Conservation (phyloP, 1,284 basidiomycete species). For the Taiwanofungus camphoratus region DNA sequence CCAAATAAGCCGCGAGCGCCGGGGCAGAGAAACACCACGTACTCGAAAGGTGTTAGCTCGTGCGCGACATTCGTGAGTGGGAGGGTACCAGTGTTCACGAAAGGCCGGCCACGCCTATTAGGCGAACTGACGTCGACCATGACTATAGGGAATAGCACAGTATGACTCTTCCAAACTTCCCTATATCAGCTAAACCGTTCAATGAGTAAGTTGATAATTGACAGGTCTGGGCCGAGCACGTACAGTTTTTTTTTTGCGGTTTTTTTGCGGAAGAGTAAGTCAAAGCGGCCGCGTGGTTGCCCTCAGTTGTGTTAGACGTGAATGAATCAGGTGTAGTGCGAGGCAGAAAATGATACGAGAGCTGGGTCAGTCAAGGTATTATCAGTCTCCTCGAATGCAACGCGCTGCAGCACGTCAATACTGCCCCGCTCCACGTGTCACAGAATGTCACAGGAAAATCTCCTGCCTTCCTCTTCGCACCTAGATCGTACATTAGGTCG, state of each 20-base stretch:
- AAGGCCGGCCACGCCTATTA: constrained; percentile 1
- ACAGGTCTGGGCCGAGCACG: background rate
- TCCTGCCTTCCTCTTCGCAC: constrained; percentile 3
- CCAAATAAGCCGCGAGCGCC: background rate
- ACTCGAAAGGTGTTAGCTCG: constrained; percentile 7
- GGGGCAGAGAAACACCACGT: background rate
- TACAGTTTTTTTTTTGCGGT: constrained; percentile 6
- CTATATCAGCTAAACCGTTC: background rate
- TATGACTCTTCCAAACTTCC: constrained; percentile 2
- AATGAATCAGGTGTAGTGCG: constrained; percentile 4
- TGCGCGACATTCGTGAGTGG: constrained; percentile 3
- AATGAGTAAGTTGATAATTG: background rate
- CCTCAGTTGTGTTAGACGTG: constrained; percentile 5
- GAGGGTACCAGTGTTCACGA: constrained; percentile 3
- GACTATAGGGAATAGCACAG: constrained; percentile 7
- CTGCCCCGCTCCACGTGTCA: constrained; percentile 8
- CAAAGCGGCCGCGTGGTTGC: constrained; percentile 6
- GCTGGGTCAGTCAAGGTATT: background rate
- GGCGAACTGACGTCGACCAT: constrained; percentile 8
- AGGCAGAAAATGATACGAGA: constrained; percentile 8
- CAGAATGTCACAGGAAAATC: constrained; percentile 9
- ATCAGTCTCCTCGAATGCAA: background rate
- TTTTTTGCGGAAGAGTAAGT: constrained; percentile 8
- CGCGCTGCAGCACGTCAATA: background rate
- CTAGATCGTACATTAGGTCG: constrained; percentile 8